Evolutionary conservation across 176 grass and related monocot species (phyloP).

Genomic region (Saccharum officinarum): DNA sequence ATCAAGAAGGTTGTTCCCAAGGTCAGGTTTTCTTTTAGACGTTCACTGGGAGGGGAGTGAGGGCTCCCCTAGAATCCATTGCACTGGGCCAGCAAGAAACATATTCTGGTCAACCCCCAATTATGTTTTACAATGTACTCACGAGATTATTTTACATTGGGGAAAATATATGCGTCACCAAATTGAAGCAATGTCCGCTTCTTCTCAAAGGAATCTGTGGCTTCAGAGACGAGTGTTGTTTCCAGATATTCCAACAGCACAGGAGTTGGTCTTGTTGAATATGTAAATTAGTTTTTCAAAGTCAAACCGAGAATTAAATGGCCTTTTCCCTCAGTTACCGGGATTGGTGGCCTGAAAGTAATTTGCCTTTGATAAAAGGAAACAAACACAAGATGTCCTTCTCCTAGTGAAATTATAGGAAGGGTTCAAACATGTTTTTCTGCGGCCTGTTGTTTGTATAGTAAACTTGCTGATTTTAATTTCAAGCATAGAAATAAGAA

Average conservation of each 20-base stretch:
- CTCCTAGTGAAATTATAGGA: neutral
- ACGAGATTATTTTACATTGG: too few relatives aligned
- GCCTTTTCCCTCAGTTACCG: neutral
- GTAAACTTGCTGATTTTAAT: neutral
- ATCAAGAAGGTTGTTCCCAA: too few relatives aligned
- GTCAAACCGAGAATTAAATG: neutral
- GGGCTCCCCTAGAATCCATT: too few relatives aligned
- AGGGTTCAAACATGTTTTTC: neutral
- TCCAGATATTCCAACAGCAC: neutral
- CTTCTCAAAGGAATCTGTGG: too few relatives aligned
- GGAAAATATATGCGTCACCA: too few relatives aligned
- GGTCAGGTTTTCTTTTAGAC: too few relatives aligned
- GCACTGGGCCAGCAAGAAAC: too few relatives aligned
- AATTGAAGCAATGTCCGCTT: too few relatives aligned
- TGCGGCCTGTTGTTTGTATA: neutral
- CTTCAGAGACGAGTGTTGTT: too few relatives aligned
- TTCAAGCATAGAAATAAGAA: neutral
- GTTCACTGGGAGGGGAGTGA: too few relatives aligned
- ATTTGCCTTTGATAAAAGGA: neutral
- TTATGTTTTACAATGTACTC: too few relatives aligned
- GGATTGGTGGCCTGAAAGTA: neutral
- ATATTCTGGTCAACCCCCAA: too few relatives aligned
- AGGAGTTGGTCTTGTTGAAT: neutral
- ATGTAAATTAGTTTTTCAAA: neutral
- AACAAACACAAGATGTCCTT: slow-evolving; percentile 3